Evolutionary conservation across 805 yeast species (phyloP), one percentile per base, ranked within the genome.

Genomic region (Lipomyces sp.): DNA sequence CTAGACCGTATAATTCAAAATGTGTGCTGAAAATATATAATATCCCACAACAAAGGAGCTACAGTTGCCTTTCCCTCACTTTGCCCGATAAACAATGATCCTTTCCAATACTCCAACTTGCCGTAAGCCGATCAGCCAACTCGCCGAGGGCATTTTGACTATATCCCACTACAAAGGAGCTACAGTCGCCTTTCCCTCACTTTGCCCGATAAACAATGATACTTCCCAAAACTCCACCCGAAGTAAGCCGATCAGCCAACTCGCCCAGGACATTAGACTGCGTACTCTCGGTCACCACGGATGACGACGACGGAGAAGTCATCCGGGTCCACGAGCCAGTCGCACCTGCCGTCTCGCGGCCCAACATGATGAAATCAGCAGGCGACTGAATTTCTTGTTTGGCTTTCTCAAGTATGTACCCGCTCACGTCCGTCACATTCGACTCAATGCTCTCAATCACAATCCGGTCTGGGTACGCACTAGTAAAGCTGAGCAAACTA

Each of bases 41-140:
- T 24, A 24, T 24, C 24, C 24, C 24, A 24, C 24, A 1, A 24
- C 24, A 24, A 24, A 24, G 24, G 24, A 24, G 24, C 24, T 42
- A 15, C 24, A 5, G n/a, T 10, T 4, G 15, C 39, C 4, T 3
- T 24, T 24, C 15, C 15, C 18, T 42, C 48, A 42, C 24, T 15
- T n/a, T n/a, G 48, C 48, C 24, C 29, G 10, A n/a, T 42, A 42
- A 42, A 42, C 48, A n/a, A 42, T n/a, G n/a, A 42, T 42, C 5
- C 48, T 42, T 42, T 24, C 48, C 48, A 15, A 42, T 3, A 42
- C 48, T n/a, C 48, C 24, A 24, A 24, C 48, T 8, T 5, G 48
- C 48, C 48, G n/a, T 24, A 42, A 42, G 48, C 48, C 48, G 24
- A n/a, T 42, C 48, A 18, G 29, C 48, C 48, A 42, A 42, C n/a